Base-by-base conservation (phyloP, 495 filamentous ascomycete genomes). In the Oidiodendron maius region DNA sequence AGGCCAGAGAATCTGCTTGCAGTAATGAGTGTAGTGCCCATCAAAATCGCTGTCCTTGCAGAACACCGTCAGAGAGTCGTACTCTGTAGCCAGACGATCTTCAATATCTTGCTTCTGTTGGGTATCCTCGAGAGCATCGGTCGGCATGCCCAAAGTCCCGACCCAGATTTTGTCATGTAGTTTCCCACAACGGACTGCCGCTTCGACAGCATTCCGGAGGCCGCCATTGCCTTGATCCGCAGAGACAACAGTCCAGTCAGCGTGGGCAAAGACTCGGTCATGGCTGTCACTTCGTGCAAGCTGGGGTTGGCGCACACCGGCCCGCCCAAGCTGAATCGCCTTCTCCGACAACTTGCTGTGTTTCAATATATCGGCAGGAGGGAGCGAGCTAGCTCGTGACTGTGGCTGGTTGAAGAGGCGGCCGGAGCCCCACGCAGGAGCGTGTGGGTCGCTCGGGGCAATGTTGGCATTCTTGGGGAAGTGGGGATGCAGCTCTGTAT, bases 191-290 rank as follows among this genome's bases (percentile, higher is more conserved):
- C 87, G 71, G 22, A 76, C 71, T 1, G 86, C 85, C 10, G 90
- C 88, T 50, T 83, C 78, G 13, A 93, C 80, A 0, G 91, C 89
- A 60, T 95, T 96, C 48, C 82, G 81, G 43, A 96, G 74, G 18
- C 89, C 91, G 13, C 89, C 90, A 64, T 96, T 96, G 36, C 90
- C 90, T 63, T 91, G 88, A 44, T 93, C 83, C 0, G 89, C 86
- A 21, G 80, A 80, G 55, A 87, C 84, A 17, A 96, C 76, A n/a
- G 75, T 83, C 89, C 89, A 96, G 46, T 81, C 72, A 9, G 81
- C 81, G 36, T 73, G 63, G 13, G 80, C 82, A 53, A 86, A 84
- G 11, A 77, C 72, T 15, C 79, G 76, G 42, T 87, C 84, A 42
- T 76, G 71, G 49, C 72, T 77, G 8, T 76, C 71, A 56, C 70